phyloP scores from a whole-genome alignment of 805 yeast genomes.

The Kodamaea restingae region DNA sequence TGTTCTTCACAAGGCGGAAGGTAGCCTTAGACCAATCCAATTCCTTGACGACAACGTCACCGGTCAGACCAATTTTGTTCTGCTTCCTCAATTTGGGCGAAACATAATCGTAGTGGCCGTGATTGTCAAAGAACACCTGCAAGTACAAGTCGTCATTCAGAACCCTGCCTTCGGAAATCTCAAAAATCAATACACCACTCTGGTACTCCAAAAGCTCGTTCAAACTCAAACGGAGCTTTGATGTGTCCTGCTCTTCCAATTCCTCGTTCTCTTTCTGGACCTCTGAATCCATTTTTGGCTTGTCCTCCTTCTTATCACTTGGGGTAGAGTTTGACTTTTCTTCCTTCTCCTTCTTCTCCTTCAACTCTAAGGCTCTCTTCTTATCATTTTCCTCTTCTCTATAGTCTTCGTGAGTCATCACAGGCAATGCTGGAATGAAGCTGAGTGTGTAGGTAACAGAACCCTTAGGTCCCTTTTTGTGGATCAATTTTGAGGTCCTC shows the following conservation, averaged over 20 bases:
- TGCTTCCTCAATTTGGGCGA: slow-evolving; percentile 51
- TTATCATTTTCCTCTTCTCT: slow-evolving; percentile 44
- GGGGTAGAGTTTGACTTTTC: slow-evolving; percentile 12
- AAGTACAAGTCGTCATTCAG: slow-evolving; percentile 57
- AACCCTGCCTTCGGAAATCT: slow-evolving; percentile 56
- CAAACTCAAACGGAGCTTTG: slow-evolving; percentile 48
- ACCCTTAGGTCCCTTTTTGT: slow-evolving; percentile 84
- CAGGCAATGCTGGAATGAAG: slow-evolving; percentile 80
- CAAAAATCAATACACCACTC: slow-evolving; percentile 74
- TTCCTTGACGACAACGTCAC: slow-evolving; percentile 75
- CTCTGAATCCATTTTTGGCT: slow-evolving; percentile 18
- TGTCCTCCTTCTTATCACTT: slow-evolving; percentile 26
- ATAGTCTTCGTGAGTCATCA: slow-evolving; percentile 71
- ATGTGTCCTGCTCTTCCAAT: slow-evolving; percentile 27
- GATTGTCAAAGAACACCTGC: slow-evolving; percentile 74
- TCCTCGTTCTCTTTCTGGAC: slow-evolving; percentile 30
- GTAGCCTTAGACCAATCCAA: slow-evolving; percentile 66
- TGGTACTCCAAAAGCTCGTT: slow-evolving; percentile 54
- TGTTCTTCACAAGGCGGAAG: slow-evolving; percentile 58
- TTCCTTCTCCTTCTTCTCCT: slow-evolving; percentile 23
- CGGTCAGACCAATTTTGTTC: slow-evolving; percentile 41
- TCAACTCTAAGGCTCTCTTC: slow-evolving; percentile 18
- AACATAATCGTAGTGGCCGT: slow-evolving; percentile 59
- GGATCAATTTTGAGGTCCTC: slow-evolving; percentile 60
- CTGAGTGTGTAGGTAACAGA: slow-evolving; percentile 65